A percentile compares a stretch with the other conserved stretches of the same genome.
Evolutionary conservation across 2,329 filamentous ascomycete genomes (phyloP).

Genomic region (Dendryphion nanum): DNA sequence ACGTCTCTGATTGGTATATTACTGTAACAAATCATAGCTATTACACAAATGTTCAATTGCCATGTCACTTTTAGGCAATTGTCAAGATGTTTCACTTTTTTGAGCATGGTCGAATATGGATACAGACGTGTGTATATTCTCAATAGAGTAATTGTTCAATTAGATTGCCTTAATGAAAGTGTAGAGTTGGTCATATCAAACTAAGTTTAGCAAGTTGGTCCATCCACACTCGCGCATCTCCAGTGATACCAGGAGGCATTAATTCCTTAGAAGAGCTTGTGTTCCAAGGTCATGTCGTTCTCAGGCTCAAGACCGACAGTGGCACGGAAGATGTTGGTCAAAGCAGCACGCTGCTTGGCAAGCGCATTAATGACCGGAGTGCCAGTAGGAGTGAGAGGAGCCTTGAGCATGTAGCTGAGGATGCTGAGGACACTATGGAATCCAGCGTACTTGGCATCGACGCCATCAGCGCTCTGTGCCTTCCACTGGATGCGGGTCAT

Average conservation of each 20-base stretch:
- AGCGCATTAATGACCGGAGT: conserved; percentile 95
- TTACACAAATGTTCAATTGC: too few species aligned
- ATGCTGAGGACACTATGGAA: conserved; percentile 98
- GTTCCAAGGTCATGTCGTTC: conserved; percentile 98
- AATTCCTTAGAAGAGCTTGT: conserved; percentile 73
- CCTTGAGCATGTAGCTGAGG: conserved; percentile 98
- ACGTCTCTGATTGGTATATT: too few species aligned
- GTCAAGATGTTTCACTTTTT: too few species aligned
- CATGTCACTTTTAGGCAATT: too few species aligned
- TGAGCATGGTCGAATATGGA: too few species aligned
- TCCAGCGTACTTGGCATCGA: conserved; percentile 72
- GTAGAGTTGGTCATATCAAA: conserved; percentile 19
- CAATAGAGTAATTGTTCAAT: conserved; percentile 3
- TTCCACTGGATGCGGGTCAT: conserved; percentile 99
- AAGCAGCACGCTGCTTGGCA: conserved; percentile 88
- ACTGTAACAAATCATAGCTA: too few species aligned
- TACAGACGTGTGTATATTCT: too few species aligned
- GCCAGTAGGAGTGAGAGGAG: conserved; percentile 87
- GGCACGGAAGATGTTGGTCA: conserved; percentile 98
- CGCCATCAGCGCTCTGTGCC: conserved; percentile 50
- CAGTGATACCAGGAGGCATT: neutral
- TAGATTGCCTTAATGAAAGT: conserved; percentile 19
- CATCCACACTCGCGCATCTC: neutral
- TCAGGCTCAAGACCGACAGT: conserved; percentile 96
- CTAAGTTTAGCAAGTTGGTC: neutral